Evolutionary conservation across 306 rosid genomes (phyloP), one percentile per base, ranked within the genome.

Genomic region (Cyamopsis tetragonoloba): DNA sequence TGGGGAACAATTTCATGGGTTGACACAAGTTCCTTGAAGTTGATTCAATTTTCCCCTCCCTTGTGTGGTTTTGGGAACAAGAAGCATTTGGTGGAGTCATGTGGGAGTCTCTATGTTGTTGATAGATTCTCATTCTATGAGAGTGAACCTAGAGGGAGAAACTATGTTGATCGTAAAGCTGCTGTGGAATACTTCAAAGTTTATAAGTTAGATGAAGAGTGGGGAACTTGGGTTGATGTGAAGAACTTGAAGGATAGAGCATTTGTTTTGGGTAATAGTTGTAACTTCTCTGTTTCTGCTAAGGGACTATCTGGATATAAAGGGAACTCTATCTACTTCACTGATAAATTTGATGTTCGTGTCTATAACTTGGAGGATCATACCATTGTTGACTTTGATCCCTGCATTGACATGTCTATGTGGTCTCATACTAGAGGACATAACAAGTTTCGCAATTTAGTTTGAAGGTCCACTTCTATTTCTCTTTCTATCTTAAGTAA

Each of bases 1-100:
- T 81, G 81, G 89, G 98, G 96, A 0, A 74, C 85, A 0, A 73
- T 89, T 34, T 87, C 79, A 7, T 82, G 93, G 92, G 57, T 92
- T 18, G 85, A 83, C 26, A 26, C 32, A 0, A 61, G 71, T n/a
- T 79, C 80, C 0, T 50, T 84, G 69, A 62, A 66, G 34, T 48
- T 84, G 70, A 38, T 88, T 0, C 85, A 77, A n/a, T 80, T 79
- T 62, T 76, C 87, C 2, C 91, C 96, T 66, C 85, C 82, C 0
- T 39, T 87, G 68, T 72, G 70, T 42, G 89, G 96, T 2, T 20
- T 68, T 12, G 98, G 93, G 3, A 49, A 68, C 58, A 80, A 79
- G 62, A 92, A 92, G 31, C 87, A 87, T 50, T 32, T 92, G 78
- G 84, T 89, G n/a, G 98, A 89, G 48, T 82, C 84, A 2, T 49